Base-by-base conservation (phyloP, 768 basidiomycete genomes). In the Suillus subluteus region DNA sequence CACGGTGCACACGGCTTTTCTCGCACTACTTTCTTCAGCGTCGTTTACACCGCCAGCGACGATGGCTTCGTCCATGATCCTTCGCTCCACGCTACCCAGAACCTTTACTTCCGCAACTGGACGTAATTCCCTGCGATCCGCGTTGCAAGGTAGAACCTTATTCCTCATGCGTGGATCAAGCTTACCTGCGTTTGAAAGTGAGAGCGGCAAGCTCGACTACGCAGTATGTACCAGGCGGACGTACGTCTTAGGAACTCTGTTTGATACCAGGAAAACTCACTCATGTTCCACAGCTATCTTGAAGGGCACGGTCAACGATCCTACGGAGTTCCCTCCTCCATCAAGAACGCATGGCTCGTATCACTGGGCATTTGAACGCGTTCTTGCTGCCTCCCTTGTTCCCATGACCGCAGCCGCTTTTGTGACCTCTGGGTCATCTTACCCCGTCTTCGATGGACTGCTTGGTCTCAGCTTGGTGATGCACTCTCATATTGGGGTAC, bases 231-330 rank as follows among this genome's bases (percentile, higher is more conserved):
- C 88, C 90, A 58, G 90, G 90, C 11, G 59, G 59, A 32, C 59
- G 59, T 35, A 62, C 7, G 63, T 21, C 16, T 13, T 38, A 30
- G 9, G 16, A 52, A 50, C 26, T 48, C 18, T 58, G 4, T 16
- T 40, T 40, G 13, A 38, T 23, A 65, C 37, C 7, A 8, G 35
- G 13, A 4, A 38, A 38, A 4, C 30, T 61, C 59, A 61, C 1
- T 30, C 23, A 32, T 21, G 41, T 30, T 43, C 12, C 12, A 61
- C 68, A 94, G 95, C 96, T 66, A 86, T 98, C 74, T 87, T 91
- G 81, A 87, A 88, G 76, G 98, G 97, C 62, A 92, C 94, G 38
- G 96, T 95, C 67, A 99, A 99, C 80, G 98, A 99, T 76, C 92
- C 96, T 2, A 95, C 93, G 2, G 82, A 88, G 11, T 98, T 97